Evolutionary conservation across 2,329 filamentous ascomycete species (phyloP).

Genomic region (Stylonectria norvegica): DNA sequence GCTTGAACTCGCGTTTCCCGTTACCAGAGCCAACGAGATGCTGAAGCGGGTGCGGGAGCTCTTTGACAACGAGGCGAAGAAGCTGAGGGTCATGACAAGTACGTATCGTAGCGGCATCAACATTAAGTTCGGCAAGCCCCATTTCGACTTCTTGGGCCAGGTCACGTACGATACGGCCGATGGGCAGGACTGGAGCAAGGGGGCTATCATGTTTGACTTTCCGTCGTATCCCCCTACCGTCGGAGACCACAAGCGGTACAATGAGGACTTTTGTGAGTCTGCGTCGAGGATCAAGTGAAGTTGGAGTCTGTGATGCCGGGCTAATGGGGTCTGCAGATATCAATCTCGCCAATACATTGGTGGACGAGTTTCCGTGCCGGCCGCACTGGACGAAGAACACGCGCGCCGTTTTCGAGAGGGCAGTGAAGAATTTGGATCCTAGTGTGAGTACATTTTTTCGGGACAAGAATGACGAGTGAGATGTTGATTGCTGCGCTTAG

Average conservation of each 20-base stretch:
- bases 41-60: conserved; percentile 45
- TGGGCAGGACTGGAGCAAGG: conserved; percentile 44
- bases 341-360: conserved; percentile 43
- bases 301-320: too few relatives aligned
- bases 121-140: conserved; percentile 49
- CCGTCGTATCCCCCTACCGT: conserved; percentile 44
- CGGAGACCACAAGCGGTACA: conserved; percentile 46
- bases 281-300: background rate
- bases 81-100: conserved; percentile 45
- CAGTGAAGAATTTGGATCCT: conserved; percentile 46
- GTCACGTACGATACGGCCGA: conserved; percentile 46
- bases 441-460: conserved; percentile 27
- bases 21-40: conserved; percentile 48
- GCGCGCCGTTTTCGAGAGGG: conserved; percentile 42
- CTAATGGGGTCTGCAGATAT: conserved; percentile 32
- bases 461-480: too few relatives aligned
- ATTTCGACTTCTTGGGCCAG: conserved; percentile 49
- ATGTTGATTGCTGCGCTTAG: conserved; percentile 11
- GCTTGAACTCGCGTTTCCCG: conserved; percentile 49
- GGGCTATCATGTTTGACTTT: conserved; percentile 54
- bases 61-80: conserved; percentile 45
- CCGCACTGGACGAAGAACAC: conserved; percentile 56
- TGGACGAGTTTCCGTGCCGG: conserved; percentile 49
- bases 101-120: conserved; percentile 52
- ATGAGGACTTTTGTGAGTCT: conserved; percentile 47